Percentiles rank a stretch among this genome's conserved stretches.
These are phyloP conservation scores for Globisporangium apiculatum DNA, from an alignment of 352 stramenopile species.

Conservation along the genomic window DNA sequence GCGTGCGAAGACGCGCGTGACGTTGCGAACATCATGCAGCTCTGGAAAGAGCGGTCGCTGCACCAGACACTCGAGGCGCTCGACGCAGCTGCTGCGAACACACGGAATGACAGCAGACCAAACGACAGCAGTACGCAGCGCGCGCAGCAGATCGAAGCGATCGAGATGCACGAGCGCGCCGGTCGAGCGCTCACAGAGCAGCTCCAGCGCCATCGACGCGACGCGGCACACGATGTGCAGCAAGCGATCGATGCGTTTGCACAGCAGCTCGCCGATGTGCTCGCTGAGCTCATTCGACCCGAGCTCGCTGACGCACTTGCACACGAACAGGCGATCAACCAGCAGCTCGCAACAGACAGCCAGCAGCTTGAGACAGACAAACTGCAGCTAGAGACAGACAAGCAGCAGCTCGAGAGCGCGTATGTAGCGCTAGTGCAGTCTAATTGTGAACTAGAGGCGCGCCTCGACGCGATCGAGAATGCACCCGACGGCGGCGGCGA, in stretches of 20 bases:
- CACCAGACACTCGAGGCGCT: constrained; percentile 44
- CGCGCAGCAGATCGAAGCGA: constrained; percentile 47
- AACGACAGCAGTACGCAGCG: not conserved
- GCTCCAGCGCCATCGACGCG: constrained; percentile 17
- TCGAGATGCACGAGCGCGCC: constrained; percentile 45
- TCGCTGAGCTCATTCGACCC: constrained; percentile 25
- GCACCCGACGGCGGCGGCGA: constrained; percentile 31
- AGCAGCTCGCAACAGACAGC: constrained; percentile 28
- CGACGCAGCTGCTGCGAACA: constrained; percentile 10
- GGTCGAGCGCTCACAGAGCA: constrained; percentile 31
- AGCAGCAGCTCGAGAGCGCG: constrained; percentile 16
- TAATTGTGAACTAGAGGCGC: constrained; percentile 19
- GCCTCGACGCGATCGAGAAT: constrained; percentile 33
- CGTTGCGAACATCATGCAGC: constrained; percentile 25
- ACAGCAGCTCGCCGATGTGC: constrained; percentile 15
- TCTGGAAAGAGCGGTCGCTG: constrained; percentile 58
- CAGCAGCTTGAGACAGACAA: constrained; percentile 16
- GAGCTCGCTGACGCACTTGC: constrained; percentile 33
- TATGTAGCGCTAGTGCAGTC: constrained; percentile 13
- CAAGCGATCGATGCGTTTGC: constrained; percentile 27
- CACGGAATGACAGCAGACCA: too few relatives aligned
- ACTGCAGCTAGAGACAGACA: constrained; percentile 23
- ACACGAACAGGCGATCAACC: constrained; percentile 16
- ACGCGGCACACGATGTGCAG: constrained; percentile 14
- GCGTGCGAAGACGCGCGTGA: constrained; percentile 14